phyloP scores from a whole-genome alignment of 75 land plant species.

The Isoetes taiwanensis region DNA sequence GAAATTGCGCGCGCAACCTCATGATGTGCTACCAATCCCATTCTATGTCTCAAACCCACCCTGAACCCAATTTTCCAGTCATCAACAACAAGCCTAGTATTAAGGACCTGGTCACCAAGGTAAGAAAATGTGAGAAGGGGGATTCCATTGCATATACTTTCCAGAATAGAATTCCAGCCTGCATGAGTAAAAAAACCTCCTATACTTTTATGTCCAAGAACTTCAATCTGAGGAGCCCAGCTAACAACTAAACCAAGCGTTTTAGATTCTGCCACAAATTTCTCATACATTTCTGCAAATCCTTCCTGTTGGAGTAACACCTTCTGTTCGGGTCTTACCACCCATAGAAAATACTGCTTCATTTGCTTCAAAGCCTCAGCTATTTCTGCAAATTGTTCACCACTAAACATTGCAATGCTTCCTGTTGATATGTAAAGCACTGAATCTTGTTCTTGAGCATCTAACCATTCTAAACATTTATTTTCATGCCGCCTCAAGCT shows the following conservation, averaged over 20 bases:
- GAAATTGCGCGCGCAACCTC: too few species aligned
- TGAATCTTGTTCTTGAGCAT: background rate
- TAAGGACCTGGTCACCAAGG: background rate
- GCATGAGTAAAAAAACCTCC: background rate
- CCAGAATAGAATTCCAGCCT: constrained; percentile 1
- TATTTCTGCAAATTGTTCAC: background rate
- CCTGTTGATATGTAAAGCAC: background rate
- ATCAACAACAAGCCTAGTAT: background rate
- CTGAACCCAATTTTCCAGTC: background rate
- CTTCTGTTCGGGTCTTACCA: background rate
- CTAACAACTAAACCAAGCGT: background rate
- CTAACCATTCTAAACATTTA: too few species aligned
- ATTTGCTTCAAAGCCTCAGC: background rate
- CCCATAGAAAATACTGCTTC: background rate
- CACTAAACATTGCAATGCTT: background rate
- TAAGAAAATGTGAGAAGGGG: background rate
- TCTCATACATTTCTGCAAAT: background rate
- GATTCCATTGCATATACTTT: background rate
- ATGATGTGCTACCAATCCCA: too few species aligned
- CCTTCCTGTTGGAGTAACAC: background rate
- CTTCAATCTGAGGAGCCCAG: background rate
- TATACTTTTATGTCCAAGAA: background rate
- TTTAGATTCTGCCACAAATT: background rate
- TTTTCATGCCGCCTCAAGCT: too few species aligned
- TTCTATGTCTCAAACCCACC: too few species aligned